Evolutionary conservation across 2,329 filamentous ascomycete species (phyloP).

Genomic region (Acephala macrosclerotiorum): DNA sequence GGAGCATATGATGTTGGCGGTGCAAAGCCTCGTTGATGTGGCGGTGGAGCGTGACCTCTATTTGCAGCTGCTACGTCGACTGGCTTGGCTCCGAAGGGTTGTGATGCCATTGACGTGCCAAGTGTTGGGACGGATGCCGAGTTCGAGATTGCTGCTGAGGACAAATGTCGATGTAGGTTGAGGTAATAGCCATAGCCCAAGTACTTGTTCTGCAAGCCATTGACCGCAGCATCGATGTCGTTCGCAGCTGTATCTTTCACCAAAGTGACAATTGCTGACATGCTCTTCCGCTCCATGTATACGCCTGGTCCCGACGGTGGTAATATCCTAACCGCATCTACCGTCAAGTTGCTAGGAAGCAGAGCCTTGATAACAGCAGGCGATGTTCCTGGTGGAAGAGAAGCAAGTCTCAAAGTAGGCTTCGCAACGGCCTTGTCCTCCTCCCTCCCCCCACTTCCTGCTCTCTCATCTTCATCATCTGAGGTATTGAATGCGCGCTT

Average conservation of each 20-base stretch:
- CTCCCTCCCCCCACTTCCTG: constrained; percentile 48
- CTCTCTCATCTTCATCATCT: constrained; percentile 52
- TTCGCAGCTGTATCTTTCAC: constrained; percentile 81
- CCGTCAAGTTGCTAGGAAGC: constrained; percentile 64
- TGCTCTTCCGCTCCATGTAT: constrained; percentile 71
- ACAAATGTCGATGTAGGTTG: constrained; percentile 81
- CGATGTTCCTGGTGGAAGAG: constrained; percentile 66
- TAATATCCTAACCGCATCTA: constrained; percentile 78
- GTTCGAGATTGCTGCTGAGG: constrained; percentile 71
- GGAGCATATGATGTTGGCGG: constrained; percentile 76
- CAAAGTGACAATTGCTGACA: constrained; percentile 81
- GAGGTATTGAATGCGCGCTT: constrained; percentile 35
- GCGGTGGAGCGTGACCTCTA: constrained; percentile 56
- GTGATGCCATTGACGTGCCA: constrained; percentile 51
- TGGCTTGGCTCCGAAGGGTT: constrained; percentile 81
- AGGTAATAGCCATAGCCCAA: constrained; percentile 86
- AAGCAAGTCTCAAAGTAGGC: constrained; percentile 67
- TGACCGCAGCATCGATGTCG: constrained; percentile 84
- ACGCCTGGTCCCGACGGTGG: constrained; percentile 57
- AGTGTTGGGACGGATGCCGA: constrained; percentile 53
- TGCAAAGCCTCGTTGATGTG: constrained; percentile 71
- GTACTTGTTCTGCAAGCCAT: constrained; percentile 81
- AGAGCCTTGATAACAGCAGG: constrained; percentile 66
- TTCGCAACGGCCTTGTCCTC: constrained; percentile 65
- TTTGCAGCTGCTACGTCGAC: constrained; percentile 53